phyloP scores from a whole-genome alignment of 1,284 basidiomycete genomes.

The Ustilago xerochloae region DNA sequence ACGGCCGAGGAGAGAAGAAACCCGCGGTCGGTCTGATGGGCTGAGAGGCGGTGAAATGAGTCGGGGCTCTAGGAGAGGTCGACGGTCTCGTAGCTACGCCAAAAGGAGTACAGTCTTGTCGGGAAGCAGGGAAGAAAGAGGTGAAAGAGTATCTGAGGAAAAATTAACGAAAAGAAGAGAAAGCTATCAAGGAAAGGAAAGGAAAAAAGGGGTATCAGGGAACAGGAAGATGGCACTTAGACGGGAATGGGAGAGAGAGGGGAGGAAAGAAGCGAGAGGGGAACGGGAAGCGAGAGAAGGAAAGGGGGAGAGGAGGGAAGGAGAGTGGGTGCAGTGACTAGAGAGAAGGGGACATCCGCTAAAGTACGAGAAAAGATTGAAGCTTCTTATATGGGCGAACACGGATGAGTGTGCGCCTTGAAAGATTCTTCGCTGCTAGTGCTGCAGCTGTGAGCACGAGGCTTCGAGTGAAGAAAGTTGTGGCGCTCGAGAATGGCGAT shows the following conservation, averaged over 20 bases:
- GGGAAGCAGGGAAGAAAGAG: neutral
- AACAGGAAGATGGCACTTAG: neutral
- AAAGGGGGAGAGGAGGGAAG: neutral
- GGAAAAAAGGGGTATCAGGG: neutral
- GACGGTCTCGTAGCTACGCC: too few species aligned
- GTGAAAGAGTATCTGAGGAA: neutral
- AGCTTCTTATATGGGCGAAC: constrained; percentile 3
- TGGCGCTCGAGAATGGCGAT: constrained; percentile 1
- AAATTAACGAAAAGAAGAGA: neutral
- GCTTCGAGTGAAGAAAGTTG: neutral
- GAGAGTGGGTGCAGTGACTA: neutral
- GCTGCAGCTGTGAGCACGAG: neutral
- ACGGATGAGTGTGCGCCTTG: neutral
- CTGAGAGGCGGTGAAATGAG: too few species aligned
- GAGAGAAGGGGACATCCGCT: neutral
- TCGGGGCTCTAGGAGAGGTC: too few species aligned
- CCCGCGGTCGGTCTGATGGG: too few species aligned
- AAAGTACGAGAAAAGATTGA: neutral
- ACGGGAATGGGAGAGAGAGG: neutral
- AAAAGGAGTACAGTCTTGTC: too few species aligned
- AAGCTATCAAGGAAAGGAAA: neutral
- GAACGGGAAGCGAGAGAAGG: neutral
- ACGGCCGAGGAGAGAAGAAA: too few species aligned
- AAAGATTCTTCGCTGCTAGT: neutral
- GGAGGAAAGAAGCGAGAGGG: neutral